A percentile compares a stretch with the other conserved stretches of the same genome.
Conservation (phyloP, 768 basidiomycete genomes). For the Lentinula raphanica region DNA sequence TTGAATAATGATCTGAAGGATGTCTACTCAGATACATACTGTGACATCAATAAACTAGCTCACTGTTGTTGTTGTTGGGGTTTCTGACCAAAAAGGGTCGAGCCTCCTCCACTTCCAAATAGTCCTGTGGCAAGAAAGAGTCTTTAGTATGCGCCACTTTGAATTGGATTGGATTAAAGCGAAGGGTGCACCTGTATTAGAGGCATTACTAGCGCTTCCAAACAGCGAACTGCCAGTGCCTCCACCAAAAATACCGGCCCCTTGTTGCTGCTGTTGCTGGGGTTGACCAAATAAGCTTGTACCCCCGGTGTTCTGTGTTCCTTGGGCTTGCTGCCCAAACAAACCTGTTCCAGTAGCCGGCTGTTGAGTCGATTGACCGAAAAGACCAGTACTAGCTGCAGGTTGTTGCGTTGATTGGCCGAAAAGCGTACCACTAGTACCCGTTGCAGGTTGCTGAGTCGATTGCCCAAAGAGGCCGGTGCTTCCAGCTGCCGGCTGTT, state of each 20-base stretch:
- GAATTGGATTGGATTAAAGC: no score
- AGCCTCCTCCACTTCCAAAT: slow-evolving; percentile 4
- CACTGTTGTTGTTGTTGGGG: slow-evolving; percentile 14
- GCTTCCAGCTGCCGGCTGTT: slow-evolving; percentile 14
- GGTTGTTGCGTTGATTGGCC: slow-evolving; percentile 4
- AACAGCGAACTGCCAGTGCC: slow-evolving; percentile 19
- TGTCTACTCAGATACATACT: no score
- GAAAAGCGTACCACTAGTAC: not conserved
- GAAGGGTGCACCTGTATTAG: slow-evolving; percentile 11
- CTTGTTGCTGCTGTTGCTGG: slow-evolving; percentile 20
- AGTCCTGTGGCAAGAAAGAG: not conserved
- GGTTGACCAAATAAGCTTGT: slow-evolving; percentile 28
- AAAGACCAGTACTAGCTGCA: slow-evolving; percentile 18
- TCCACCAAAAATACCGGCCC: slow-evolving; percentile 21
- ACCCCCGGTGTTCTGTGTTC: slow-evolving; percentile 16
- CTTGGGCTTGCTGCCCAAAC: slow-evolving; percentile 18
- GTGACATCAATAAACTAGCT: slow-evolving; percentile 9
- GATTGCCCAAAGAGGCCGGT: slow-evolving; percentile 15
- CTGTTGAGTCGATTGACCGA: slow-evolving; percentile 22
- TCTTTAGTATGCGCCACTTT: no score
- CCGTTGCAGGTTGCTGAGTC: slow-evolving; percentile 2
- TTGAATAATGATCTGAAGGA: slow-evolving; percentile 23
- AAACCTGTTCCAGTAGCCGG: slow-evolving; percentile 14
- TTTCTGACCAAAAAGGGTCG: slow-evolving; percentile 8
- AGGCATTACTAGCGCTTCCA: slow-evolving; percentile 15